phyloP scores from a whole-genome alignment of 129 eudicot genomes.

The Flaveria bidentis region DNA sequence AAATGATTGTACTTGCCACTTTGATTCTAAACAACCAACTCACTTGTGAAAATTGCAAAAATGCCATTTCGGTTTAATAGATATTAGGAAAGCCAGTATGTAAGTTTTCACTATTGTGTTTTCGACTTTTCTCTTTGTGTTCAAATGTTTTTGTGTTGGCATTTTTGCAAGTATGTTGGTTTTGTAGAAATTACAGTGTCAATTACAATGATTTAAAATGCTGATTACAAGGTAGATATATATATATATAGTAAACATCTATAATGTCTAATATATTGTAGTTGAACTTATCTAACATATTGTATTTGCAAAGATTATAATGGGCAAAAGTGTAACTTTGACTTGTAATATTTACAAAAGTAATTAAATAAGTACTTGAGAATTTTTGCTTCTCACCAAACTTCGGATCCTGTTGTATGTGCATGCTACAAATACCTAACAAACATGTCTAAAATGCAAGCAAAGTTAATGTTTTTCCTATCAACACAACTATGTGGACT shows the following conservation, averaged over 20 bases:
- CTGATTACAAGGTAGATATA: not conserved
- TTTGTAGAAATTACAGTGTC: constrained; percentile 15
- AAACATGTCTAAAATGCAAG: not conserved
- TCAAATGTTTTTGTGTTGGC: constrained; percentile 4
- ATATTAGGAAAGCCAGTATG: not conserved
- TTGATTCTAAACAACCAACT: constrained; percentile 13
- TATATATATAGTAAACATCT: constrained; percentile 8
- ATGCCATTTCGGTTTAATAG: not conserved
- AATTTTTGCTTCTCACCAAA: too few relatives aligned
- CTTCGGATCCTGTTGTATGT: too few relatives aligned
- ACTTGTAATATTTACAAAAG: too few relatives aligned
- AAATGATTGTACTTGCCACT: constrained; percentile 13
- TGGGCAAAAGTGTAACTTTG: not conserved
- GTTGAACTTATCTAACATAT: not conserved
- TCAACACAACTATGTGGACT: too few relatives aligned
- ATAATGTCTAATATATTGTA: not conserved
- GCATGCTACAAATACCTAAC: too few relatives aligned
- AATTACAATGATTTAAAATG: constrained; percentile 19
- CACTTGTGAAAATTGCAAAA: constrained; percentile 18
- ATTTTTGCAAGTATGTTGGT: constrained; percentile 30
- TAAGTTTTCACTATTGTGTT: not conserved
- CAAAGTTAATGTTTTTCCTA: not conserved
- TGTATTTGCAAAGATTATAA: not conserved
- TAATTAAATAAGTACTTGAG: too few relatives aligned
- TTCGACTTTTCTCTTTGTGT: not conserved